These are phyloP conservation scores for Monosporascus sp. DNA, from an alignment of 2,329 filamentous ascomycete genomes.

Conservation along the genomic window DNA sequence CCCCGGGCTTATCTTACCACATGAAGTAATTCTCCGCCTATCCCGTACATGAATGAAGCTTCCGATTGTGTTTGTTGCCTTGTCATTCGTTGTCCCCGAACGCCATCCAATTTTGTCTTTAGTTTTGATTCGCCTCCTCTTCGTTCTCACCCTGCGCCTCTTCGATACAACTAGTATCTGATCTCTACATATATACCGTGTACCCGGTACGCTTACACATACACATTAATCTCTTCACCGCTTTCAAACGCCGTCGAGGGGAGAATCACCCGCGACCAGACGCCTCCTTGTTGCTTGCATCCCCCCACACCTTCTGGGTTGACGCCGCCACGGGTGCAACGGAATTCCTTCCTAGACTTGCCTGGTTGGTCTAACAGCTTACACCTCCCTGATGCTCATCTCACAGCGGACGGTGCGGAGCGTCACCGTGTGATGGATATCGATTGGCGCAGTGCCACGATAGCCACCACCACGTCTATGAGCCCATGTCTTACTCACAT, in stretches of 20 bases:
- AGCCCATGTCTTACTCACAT: not conserved
- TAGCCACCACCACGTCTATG: not conserved
- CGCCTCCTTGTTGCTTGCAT: not conserved
- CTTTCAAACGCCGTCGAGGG: not conserved
- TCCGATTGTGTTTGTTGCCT: too few relatives aligned
- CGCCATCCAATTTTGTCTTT: not conserved
- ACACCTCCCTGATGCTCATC: not conserved
- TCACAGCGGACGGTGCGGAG: not conserved
- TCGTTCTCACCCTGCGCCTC: not conserved
- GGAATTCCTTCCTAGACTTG: not conserved
- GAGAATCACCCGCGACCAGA: not conserved
- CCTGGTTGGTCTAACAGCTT: not conserved
- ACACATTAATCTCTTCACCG: not conserved
- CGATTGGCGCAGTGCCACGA: not conserved
- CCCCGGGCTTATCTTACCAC: not conserved
- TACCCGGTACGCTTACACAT: not conserved
- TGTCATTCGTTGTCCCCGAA: not conserved
- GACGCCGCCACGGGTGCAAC: constrained; percentile 1
- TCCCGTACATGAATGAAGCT: too few relatives aligned
- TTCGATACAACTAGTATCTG: not conserved
- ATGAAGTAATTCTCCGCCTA: too few relatives aligned
- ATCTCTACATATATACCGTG: too few relatives aligned
- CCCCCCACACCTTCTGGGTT: not conserved
- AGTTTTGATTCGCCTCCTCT: not conserved
- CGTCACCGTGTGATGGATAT: not conserved